Evolutionary conservation across 768 basidiomycete species (phyloP).

Genomic region (Antrodiella citrinella): DNA sequence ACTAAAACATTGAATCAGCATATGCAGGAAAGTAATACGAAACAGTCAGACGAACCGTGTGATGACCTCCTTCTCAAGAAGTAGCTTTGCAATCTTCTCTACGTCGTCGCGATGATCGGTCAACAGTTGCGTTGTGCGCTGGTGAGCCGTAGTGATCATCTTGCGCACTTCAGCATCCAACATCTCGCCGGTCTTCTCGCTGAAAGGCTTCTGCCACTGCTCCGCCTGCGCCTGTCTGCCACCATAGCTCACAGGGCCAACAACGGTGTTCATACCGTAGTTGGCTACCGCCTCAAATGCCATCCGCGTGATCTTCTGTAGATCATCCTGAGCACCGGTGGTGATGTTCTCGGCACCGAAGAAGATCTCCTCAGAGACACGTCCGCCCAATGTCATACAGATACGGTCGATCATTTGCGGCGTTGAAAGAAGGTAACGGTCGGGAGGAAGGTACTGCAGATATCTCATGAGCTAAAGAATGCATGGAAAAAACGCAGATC

Average conservation of each 20-base stretch:
- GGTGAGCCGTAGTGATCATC: constrained; percentile 88
- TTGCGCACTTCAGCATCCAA: constrained; percentile 87
- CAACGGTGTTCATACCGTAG: constrained; percentile 93
- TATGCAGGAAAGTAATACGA: constrained; percentile 7
- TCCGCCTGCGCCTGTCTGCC: constrained; percentile 80
- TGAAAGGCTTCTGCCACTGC: constrained; percentile 94
- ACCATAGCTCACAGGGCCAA: constrained; percentile 96
- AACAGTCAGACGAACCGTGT: constrained; percentile 68
- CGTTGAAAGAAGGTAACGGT: constrained; percentile 91
- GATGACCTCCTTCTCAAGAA: constrained; percentile 94
- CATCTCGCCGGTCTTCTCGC: constrained; percentile 94
- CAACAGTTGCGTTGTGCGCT: constrained; percentile 74
- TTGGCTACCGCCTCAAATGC: constrained; percentile 93
- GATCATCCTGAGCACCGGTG: constrained; percentile 95
- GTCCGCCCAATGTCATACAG: constrained; percentile 97
- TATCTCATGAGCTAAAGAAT: too few relatives aligned
- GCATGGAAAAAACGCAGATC: constrained; percentile 1
- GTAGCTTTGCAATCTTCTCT: constrained; percentile 84
- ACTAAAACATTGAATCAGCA: constrained; percentile 36
- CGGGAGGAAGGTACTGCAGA: constrained; percentile 87
- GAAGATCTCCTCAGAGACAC: constrained; percentile 98
- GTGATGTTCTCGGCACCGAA: constrained; percentile 90
- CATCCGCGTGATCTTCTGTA: constrained; percentile 97
- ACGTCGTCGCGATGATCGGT: constrained; percentile 79
- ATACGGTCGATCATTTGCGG: constrained; percentile 90